Base-by-base conservation (phyloP, 176 grass and related monocot genomes). In the Oryza meyeriana region DNA sequence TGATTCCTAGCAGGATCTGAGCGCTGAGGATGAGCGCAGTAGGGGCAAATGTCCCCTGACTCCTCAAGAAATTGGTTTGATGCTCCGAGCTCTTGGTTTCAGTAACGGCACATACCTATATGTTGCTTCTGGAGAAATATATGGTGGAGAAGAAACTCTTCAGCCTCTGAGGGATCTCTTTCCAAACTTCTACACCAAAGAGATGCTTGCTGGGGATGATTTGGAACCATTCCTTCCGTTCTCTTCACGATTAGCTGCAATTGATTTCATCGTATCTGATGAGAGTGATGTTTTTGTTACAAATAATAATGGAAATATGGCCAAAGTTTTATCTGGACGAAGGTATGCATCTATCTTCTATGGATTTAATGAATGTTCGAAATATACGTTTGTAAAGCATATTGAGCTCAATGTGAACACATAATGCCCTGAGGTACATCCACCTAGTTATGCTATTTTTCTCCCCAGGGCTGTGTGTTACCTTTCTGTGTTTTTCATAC, bases 241-340 rank as follows among this genome's bases (percentile, higher is more conserved):
- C 83, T 93, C 95, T 74, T 98, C 95, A 29, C 84, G 79, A 34
- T 76, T 98, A 67, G 95, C 95, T 78, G 95, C 95, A 48, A 67
- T 95, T 48, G 95, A 98, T 81, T 98, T 94, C 80, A 88, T 95
- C 33, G 90, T 98, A 50, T 98, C 87, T 55, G 89, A 91, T 85
- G 85, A 90, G 36, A 95, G 95, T 72, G 85, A 91, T 95, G 95
- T 98, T 65, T 90, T 95, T 36, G 89, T 91, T 66, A 84, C 95
- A 34, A 98, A 98, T 87, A 95, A 98, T 87, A 98, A 98, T 77
- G 95, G 95, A 74, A 98, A 98, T 74, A 98, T 98, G 95, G 95
- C 95, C 76, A 98, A 95, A 80, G 82, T 93, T 81, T 90, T 98
- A 86, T 90, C 95, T 77, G 92, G 95, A 20, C 86, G 76, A 62